Percentiles rank a stretch among this genome's conserved stretches.
Evolutionary conservation across 2,329 filamentous ascomycete species (phyloP).

Genomic region (Aspergillus niger): DNA sequence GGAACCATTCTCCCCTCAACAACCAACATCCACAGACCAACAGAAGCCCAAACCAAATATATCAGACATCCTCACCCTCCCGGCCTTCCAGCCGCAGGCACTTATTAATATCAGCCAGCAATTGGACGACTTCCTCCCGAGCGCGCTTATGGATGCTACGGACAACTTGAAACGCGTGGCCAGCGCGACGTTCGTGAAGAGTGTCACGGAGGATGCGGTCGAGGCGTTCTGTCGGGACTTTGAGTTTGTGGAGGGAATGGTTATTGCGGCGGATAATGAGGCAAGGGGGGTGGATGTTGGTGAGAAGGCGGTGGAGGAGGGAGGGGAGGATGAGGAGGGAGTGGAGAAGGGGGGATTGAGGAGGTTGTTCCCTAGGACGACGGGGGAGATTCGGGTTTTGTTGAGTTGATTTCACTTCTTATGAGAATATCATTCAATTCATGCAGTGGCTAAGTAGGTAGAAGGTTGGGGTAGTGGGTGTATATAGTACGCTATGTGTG

Average conservation of each 20-base stretch:
- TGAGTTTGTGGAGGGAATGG: constrained; percentile 65
- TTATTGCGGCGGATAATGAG: constrained; percentile 60
- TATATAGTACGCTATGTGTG: neutral
- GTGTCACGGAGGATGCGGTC: constrained; percentile 79
- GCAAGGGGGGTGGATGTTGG: constrained; percentile 31
- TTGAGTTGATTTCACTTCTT: constrained; percentile 50
- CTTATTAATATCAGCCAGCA: constrained; percentile 71
- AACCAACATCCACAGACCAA: constrained; percentile 19
- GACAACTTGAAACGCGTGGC: constrained; percentile 76
- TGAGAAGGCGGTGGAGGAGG: constrained; percentile 35
- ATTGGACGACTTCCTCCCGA: constrained; percentile 88
- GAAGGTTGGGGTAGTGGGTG: neutral
- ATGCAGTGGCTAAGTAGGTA: too few relatives aligned
- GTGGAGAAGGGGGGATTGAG: constrained; percentile 47
- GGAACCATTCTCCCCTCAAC: constrained; percentile 38
- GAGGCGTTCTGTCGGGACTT: constrained; percentile 85
- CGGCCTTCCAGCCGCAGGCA: constrained; percentile 60
- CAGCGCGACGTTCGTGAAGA: constrained; percentile 69
- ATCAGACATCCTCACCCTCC: constrained; percentile 56
- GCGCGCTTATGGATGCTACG: constrained; percentile 87
- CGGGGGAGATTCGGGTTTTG: constrained; percentile 64
- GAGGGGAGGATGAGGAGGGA: constrained; percentile 37
- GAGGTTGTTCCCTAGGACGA: constrained; percentile 64
- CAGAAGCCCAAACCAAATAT: constrained; percentile 50
- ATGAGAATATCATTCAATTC: neutral